Percentiles rank a stretch among this genome's conserved stretches.
Conservation (phyloP, 371 early-diverging fungal genomes). For the Lichtheimia ornata region DNA sequence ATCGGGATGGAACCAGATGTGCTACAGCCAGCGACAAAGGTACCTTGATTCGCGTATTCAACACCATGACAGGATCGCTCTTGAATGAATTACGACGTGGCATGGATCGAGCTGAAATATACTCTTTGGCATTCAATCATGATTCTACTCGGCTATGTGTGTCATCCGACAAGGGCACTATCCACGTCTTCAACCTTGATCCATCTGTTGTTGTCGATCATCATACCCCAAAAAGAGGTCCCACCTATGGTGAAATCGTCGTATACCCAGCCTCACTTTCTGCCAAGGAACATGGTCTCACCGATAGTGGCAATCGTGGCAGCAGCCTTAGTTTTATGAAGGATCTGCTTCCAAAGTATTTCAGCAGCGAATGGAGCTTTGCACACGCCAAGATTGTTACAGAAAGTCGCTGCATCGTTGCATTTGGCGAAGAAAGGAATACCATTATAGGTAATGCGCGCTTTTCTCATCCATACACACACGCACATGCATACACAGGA, state of each 20-base stretch:
- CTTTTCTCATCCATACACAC: neutral
- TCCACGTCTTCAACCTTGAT: slow-evolving; percentile 91
- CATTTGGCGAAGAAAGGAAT: slow-evolving; percentile 76
- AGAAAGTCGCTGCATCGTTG: slow-evolving; percentile 79
- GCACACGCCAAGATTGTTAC: slow-evolving; percentile 82
- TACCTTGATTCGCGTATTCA: slow-evolving; percentile 90
- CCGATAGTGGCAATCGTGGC: slow-evolving; percentile 45
- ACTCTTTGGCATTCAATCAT: slow-evolving; percentile 82
- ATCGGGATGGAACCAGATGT: slow-evolving; percentile 74
- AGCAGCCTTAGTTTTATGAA: slow-evolving; percentile 84
- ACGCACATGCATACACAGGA: neutral
- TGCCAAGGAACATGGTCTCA: slow-evolving; percentile 38
- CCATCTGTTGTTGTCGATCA: slow-evolving; percentile 47
- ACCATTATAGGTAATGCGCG: slow-evolving; percentile 63
- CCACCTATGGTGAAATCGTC: slow-evolving; percentile 61
- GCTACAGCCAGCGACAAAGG: slow-evolving; percentile 89
- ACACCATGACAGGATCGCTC: slow-evolving; percentile 73
- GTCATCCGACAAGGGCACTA: slow-evolving; percentile 91
- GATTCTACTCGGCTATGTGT: slow-evolving; percentile 81
- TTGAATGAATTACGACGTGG: slow-evolving; percentile 89
- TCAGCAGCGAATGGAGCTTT: slow-evolving; percentile 93
- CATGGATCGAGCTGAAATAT: slow-evolving; percentile 88
- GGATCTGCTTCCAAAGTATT: slow-evolving; percentile 89
- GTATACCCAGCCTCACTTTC: slow-evolving; percentile 23
- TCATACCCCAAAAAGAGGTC: slow-evolving; percentile 38